These are phyloP conservation scores for Neopestalotiopsis sp. DNA, from an alignment of 2,329 filamentous ascomycete species.

Conservation along the genomic window DNA sequence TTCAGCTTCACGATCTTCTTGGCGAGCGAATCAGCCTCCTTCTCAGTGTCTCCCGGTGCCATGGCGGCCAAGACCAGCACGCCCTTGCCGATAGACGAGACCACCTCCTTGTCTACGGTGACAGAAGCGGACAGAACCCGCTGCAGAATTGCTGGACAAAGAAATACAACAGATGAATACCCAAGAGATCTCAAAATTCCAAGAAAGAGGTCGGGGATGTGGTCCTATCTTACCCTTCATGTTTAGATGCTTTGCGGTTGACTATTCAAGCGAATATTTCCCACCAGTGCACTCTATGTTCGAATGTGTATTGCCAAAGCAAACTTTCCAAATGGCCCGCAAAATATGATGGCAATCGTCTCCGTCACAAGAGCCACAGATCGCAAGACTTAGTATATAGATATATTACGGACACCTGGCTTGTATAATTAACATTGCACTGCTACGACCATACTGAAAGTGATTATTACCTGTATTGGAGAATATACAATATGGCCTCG, in stretches of 20 bases:
- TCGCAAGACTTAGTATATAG: no score
- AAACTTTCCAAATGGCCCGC: no score
- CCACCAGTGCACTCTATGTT: background rate
- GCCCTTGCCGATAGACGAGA: constrained; percentile 90
- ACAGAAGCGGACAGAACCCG: constrained; percentile 94
- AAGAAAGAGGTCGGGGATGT: constrained; percentile 17
- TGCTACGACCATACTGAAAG: no score
- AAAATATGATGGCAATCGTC: no score
- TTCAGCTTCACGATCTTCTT: constrained; percentile 87
- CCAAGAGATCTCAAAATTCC: constrained; percentile 16
- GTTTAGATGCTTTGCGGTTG: constrained; percentile 17
- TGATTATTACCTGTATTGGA: no score
- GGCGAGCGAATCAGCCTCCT: constrained; percentile 84
- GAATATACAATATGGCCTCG: background rate
- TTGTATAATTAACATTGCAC: no score
- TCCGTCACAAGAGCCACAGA: no score
- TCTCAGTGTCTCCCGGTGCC: constrained; percentile 86
- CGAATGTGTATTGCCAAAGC: background rate
- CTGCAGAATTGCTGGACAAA: constrained; percentile 80
- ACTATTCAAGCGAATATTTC: background rate
- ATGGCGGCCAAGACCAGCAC: constrained; percentile 91
- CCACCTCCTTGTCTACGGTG: constrained; percentile 86
- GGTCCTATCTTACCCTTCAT: constrained; percentile 42
- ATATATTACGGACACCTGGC: no score
- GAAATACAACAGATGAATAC: constrained; percentile 17